phyloP scores from a whole-genome alignment of 345 rosid species.

The Pugionium cornutum region DNA sequence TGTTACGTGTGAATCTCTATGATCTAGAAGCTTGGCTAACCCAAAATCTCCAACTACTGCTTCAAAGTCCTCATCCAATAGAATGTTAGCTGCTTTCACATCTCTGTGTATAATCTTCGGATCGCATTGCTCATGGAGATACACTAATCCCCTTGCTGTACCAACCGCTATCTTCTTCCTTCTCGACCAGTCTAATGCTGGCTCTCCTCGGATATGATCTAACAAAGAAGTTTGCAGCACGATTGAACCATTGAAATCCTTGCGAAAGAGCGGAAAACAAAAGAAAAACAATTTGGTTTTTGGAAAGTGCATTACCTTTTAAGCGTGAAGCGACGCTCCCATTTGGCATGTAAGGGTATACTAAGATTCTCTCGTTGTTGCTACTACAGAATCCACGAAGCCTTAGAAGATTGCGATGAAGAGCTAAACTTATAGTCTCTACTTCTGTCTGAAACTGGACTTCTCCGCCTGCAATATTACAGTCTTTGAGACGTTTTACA shows the following conservation, averaged over 20 bases:
- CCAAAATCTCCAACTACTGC: constrained; percentile 99
- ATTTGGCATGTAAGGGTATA: constrained; percentile 93
- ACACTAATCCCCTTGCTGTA: constrained; percentile 83
- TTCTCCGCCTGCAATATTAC: constrained; percentile 84
- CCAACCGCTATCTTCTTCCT: constrained; percentile 88
- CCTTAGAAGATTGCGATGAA: constrained; percentile 94
- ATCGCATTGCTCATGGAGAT: constrained; percentile 92
- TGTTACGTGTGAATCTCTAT: constrained; percentile 90
- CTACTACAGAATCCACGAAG: constrained; percentile 94
- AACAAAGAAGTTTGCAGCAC: constrained; percentile 4
- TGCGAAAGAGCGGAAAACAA: neutral
- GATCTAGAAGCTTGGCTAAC: constrained; percentile 92
- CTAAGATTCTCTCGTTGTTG: constrained; percentile 86
- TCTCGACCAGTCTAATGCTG: constrained; percentile 83
- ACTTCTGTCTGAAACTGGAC: constrained; percentile 98
- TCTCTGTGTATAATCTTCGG: constrained; percentile 94
- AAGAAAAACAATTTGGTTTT: neutral
- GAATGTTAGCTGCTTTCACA: constrained; percentile 94
- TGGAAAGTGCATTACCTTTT: constrained; percentile 56
- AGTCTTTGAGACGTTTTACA: constrained; percentile 96
- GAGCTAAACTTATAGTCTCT: constrained; percentile 92
- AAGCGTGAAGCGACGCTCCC: constrained; percentile 95
- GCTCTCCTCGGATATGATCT: constrained; percentile 68
- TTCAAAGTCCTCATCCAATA: constrained; percentile 86
- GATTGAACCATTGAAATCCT: neutral